Conservation (phyloP, 106 monocot genomes). For the Iris macrosiphon region DNA sequence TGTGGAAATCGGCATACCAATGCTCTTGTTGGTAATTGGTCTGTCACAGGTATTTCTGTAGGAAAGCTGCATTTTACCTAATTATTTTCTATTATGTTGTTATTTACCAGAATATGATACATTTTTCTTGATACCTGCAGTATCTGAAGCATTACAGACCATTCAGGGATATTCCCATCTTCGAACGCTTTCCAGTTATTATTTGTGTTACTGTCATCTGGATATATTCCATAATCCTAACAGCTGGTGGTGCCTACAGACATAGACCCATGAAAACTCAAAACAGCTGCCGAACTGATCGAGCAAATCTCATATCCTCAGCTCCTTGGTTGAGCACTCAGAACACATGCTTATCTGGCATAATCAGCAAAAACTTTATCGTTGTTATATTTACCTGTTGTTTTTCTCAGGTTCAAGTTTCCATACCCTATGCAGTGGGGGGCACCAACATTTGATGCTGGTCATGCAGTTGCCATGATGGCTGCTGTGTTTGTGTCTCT, state of each 20-base stretch:
- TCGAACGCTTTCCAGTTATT: conserved; percentile 68
- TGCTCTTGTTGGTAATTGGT: conserved; percentile 66
- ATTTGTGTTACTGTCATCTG: conserved; percentile 42
- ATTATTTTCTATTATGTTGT: neutral
- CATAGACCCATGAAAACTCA: conserved; percentile 45
- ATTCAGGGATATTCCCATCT: conserved; percentile 53
- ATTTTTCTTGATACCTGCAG: conserved; percentile 38
- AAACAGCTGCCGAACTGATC: conserved; percentile 52
- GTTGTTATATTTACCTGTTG: too few relatives aligned
- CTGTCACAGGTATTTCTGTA: conserved; percentile 66
- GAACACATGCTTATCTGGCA: neutral
- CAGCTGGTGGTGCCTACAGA: conserved; percentile 58
- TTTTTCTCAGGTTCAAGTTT: conserved; percentile 45
- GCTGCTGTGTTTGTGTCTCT: conserved; percentile 54
- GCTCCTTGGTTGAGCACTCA: conserved; percentile 48
- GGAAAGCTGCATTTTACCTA: neutral
- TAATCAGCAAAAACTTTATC: too few relatives aligned
- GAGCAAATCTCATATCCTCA: conserved; percentile 61
- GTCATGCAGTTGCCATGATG: conserved; percentile 72
- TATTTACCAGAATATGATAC: neutral
- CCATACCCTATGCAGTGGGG: conserved; percentile 83
- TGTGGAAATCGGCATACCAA: conserved; percentile 94
- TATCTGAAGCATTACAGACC: conserved; percentile 74
- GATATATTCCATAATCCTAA: conserved; percentile 48
- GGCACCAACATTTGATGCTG: conserved; percentile 73